A percentile compares a stretch with the other conserved stretches of the same genome.
phyloP scores from a whole-genome alignment of 2,329 filamentous ascomycete genomes.

The Cercospora janseana region DNA sequence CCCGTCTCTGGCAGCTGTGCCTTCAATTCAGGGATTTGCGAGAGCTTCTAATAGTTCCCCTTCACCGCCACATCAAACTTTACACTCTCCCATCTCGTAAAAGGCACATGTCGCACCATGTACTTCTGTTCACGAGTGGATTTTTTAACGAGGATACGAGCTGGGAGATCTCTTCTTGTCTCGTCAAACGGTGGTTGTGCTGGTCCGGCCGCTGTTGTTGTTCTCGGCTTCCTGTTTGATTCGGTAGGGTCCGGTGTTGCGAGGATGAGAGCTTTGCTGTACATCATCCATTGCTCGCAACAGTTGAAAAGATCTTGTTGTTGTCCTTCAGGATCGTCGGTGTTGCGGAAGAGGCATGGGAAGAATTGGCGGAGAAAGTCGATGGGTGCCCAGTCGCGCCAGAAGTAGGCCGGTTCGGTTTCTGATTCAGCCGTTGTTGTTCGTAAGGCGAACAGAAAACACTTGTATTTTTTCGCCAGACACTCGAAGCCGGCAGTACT shows the following conservation, averaged over 20 bases:
- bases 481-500: too few relatives aligned
- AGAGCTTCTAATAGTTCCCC: slow-evolving; percentile 62
- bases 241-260: not conserved
- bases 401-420: slow-evolving; percentile 37
- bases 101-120: slow-evolving; percentile 55
- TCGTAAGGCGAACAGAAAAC: too few relatives aligned
- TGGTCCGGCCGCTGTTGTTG: not conserved
- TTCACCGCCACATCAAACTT: slow-evolving; percentile 51
- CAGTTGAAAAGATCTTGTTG: slow-evolving; percentile 37
- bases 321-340: slow-evolving; percentile 25
- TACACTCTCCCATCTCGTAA: slow-evolving; percentile 47
- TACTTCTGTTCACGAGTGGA: slow-evolving; percentile 52
- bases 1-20: slow-evolving; percentile 43
- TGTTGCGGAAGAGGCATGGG: slow-evolving; percentile 47
- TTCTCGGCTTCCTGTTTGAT: not conserved
- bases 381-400: slow-evolving; percentile 44
- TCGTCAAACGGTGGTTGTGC: not conserved
- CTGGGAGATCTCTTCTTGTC: slow-evolving; percentile 35
- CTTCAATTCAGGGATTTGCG: slow-evolving; percentile 43
- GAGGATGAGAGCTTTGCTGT: slow-evolving; percentile 39
- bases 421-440: too few relatives aligned
- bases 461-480: too few relatives aligned
- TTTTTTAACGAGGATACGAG: slow-evolving; percentile 51
- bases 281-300: slow-evolving; percentile 51
- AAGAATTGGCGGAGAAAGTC: slow-evolving; percentile 65